Conservation (phyloP, 768 basidiomycete species). For the Russula sp. region DNA sequence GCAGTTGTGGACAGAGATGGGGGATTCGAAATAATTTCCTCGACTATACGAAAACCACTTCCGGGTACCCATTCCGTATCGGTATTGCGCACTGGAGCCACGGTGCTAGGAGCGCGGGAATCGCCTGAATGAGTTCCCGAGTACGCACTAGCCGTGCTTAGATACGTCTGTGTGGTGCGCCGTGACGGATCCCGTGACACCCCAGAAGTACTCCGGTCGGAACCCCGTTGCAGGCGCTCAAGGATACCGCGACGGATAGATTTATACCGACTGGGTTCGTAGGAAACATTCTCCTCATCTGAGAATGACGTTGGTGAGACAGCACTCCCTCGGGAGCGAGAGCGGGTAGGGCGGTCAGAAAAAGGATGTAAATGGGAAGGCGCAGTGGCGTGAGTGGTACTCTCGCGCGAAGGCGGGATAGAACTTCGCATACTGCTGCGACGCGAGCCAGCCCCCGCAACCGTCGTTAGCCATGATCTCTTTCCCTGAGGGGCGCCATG, state of each 20-base stretch:
- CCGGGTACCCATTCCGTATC: constrained; percentile 24
- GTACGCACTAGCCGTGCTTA: constrained; percentile 17
- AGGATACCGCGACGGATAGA: constrained; percentile 49
- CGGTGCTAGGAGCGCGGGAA: constrained; percentile 1
- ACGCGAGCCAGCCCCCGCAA: background rate
- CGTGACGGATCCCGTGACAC: constrained; percentile 19
- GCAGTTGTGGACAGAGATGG: background rate
- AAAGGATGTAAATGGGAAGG: background rate
- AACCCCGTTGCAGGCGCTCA: constrained; percentile 32
- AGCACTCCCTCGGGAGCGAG: constrained; percentile 13
- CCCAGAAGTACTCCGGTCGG: constrained; percentile 28
- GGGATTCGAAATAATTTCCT: constrained; percentile 28
- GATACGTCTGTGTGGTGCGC: constrained; percentile 11
- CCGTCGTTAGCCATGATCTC: constrained; percentile 9
- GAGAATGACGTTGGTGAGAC: background rate
- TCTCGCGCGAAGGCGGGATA: background rate
- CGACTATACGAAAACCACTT: constrained; percentile 41
- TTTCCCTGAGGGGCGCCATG: constrained; percentile 7
- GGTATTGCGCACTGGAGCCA: background rate
- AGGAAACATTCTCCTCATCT: constrained; percentile 33
- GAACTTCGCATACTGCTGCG: background rate
- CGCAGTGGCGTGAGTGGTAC: background rate
- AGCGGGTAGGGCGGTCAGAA: background rate
- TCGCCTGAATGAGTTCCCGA: constrained; percentile 14
- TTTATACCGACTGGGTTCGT: constrained; percentile 44